Conservation (phyloP, 352 stramenopile species). For the Globisporangium lucens region DNA sequence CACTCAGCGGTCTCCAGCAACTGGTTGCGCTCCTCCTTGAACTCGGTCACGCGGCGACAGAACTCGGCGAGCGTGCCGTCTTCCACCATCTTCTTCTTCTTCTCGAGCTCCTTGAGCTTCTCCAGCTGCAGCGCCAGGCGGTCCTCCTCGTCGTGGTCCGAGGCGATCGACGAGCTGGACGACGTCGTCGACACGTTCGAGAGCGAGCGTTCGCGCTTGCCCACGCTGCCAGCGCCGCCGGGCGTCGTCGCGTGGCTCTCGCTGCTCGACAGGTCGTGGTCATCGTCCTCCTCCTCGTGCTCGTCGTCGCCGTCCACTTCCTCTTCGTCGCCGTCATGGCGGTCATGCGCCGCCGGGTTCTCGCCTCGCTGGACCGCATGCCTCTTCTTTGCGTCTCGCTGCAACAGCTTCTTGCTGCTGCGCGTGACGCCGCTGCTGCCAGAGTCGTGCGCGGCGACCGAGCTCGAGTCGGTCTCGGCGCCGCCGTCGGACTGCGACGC, state of each 20-base stretch:
- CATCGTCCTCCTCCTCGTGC: conserved; percentile 20
- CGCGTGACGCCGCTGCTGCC: conserved; percentile 24
- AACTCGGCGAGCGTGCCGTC: conserved; percentile 79
- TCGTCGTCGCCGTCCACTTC: conserved; percentile 28
- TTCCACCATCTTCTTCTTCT: conserved; percentile 84
- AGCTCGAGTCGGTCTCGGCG: conserved; percentile 59
- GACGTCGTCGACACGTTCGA: conserved; percentile 68
- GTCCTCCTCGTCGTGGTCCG: conserved; percentile 41
- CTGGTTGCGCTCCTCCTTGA: conserved; percentile 77
- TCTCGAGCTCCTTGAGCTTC: conserved; percentile 70
- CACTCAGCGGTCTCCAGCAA: conserved; percentile 71
- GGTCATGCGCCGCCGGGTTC: conserved; percentile 14
- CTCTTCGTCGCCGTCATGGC: conserved; percentile 27
- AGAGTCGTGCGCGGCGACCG: conserved; percentile 21
- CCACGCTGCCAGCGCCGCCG: neutral
- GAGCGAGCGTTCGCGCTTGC: conserved; percentile 52
- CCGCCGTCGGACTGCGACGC: conserved; percentile 54
- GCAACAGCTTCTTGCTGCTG: conserved; percentile 17
- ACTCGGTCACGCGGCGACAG: conserved; percentile 77
- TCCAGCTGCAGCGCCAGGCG: conserved; percentile 35
- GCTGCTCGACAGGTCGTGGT: conserved; percentile 18
- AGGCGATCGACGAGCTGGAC: conserved; percentile 48
- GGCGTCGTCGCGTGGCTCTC: conserved; percentile 17
- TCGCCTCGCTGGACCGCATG: conserved; percentile 7
- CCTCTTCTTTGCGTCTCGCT: conserved; percentile 25